These are phyloP conservation scores for Capronia coronata DNA, from an alignment of 2,329 filamentous ascomycete species.

Conservation along the genomic window DNA sequence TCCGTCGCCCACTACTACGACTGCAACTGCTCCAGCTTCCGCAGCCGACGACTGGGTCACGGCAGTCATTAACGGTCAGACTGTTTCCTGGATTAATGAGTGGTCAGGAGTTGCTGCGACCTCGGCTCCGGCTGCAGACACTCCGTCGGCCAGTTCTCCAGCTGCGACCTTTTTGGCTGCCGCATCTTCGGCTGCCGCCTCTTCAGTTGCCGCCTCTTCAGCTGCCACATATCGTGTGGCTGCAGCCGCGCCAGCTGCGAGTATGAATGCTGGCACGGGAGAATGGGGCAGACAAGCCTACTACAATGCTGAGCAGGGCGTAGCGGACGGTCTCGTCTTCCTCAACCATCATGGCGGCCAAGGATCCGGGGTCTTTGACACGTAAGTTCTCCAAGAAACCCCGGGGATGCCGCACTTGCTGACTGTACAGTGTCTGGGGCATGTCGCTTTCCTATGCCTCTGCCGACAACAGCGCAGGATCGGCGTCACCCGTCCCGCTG, in stretches of 20 bases:
- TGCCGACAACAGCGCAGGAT: conserved; percentile 42
- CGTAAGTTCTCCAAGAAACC: conserved; percentile 31
- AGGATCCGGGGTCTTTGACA: conserved; percentile 51
- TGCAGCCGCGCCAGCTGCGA: conserved; percentile 1
- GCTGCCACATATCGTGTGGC: conserved; percentile 3
- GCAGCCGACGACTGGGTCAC: conserved; percentile 44
- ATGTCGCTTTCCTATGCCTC: conserved; percentile 53
- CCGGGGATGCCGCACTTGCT: neutral
- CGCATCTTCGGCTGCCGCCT: neutral
- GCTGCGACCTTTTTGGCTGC: neutral
- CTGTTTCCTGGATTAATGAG: conserved; percentile 54
- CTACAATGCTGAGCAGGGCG: conserved; percentile 41
- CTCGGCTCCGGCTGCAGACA: conserved; percentile 2
- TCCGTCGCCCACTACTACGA: conserved; percentile 2
- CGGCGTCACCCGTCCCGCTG: conserved; percentile 46
- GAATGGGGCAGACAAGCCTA: conserved; percentile 44
- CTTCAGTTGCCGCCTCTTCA: neutral
- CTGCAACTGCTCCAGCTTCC: neutral
- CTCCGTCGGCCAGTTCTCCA: conserved; percentile 4
- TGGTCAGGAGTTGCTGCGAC: conserved; percentile 33
- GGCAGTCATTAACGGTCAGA: conserved; percentile 54
- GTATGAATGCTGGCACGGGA: conserved; percentile 20
- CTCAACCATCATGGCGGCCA: conserved; percentile 53
- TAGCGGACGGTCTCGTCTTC: conserved; percentile 51
- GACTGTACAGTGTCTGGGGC: conserved; percentile 41